A percentile compares a stretch with the other conserved stretches of the same genome.
These are phyloP conservation scores for Tetrapisispora fleetii DNA, from an alignment of 805 yeast species.

Conservation along the genomic window DNA sequence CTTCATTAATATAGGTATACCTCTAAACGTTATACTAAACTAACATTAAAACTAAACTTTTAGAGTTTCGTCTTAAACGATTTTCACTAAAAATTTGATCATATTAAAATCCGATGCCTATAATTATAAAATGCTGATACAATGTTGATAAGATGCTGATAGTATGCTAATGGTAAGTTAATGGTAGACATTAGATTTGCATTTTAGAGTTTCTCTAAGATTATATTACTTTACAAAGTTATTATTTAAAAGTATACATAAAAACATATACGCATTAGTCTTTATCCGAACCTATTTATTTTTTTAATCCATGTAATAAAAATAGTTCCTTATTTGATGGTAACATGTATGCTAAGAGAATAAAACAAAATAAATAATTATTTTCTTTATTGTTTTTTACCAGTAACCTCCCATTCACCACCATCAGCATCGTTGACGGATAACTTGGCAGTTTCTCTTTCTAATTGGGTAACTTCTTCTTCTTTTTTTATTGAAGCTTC, in stretches of 20 bases:
- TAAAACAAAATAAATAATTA: background rate
- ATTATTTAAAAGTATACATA: background rate
- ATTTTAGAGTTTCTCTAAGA: background rate
- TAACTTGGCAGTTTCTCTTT: slow-evolving; percentile 33
- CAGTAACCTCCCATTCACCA: slow-evolving; percentile 41
- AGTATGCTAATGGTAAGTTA: too few relatives aligned
- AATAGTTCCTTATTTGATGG: background rate
- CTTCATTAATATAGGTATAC: too few relatives aligned
- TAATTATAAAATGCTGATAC: too few relatives aligned
- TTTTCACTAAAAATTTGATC: too few relatives aligned
- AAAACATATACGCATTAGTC: slow-evolving; percentile 1
- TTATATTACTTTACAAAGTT: slow-evolving; percentile 1
- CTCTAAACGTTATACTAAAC: too few relatives aligned
- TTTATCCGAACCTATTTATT: background rate
- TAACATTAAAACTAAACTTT: background rate
- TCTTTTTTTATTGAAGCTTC: slow-evolving; percentile 5
- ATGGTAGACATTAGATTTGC: too few relatives aligned
- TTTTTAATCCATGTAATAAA: background rate
- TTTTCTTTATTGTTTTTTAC: slow-evolving; percentile 28
- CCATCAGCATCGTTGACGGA: slow-evolving; percentile 28
- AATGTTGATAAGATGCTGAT: too few relatives aligned
- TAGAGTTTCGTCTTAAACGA: background rate
- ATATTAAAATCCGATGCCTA: too few relatives aligned
- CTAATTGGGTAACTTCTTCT: slow-evolving; percentile 13
- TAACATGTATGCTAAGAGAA: background rate